phyloP scores from a whole-genome alignment of 352 stramenopile species.

The Pythium scleroteichum region DNA sequence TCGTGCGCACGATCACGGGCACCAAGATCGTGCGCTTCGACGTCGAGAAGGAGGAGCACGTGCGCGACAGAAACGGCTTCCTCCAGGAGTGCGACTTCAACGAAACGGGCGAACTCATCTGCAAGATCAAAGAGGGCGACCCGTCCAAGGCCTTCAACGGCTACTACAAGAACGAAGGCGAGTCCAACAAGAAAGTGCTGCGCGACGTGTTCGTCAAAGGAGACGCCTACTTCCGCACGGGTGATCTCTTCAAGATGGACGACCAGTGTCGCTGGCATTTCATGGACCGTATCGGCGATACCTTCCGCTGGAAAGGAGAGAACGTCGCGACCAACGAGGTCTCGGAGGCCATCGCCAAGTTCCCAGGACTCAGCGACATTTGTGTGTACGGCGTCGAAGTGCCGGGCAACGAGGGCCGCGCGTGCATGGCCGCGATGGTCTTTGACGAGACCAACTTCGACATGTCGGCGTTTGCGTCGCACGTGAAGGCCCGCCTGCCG shows the following conservation, averaged over 20 bases:
- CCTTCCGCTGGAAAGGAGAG: conserved; percentile 94
- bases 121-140: conserved; percentile 48
- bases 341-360: conserved; percentile 71
- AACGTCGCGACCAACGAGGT: conserved; percentile 93
- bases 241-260: conserved; percentile 89
- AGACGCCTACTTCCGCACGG: conserved; percentile 90
- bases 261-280: conserved; percentile 83
- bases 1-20: conserved; percentile 54
- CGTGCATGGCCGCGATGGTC: conserved; percentile 85
- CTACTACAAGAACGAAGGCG: conserved; percentile 80
- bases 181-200: conserved; percentile 87
- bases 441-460: conserved; percentile 64
- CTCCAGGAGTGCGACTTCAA: conserved; percentile 48
- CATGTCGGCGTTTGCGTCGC: conserved; percentile 45
- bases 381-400: conserved; percentile 79
- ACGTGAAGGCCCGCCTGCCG: conserved; percentile 46
- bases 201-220: conserved; percentile 76
- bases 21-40: conserved; percentile 80
- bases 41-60: conserved; percentile 70
- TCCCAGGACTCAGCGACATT: conserved; percentile 74
- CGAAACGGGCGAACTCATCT: conserved; percentile 80
- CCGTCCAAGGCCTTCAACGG: conserved; percentile 78
- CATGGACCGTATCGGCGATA: conserved; percentile 91
- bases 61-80: conserved; percentile 56
- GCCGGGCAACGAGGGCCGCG: conserved; percentile 73